Percentiles rank a stretch among this genome's conserved stretches.
Conservation (phyloP, 2,329 filamentous ascomycete genomes). For the Colletotrichum sp. region DNA sequence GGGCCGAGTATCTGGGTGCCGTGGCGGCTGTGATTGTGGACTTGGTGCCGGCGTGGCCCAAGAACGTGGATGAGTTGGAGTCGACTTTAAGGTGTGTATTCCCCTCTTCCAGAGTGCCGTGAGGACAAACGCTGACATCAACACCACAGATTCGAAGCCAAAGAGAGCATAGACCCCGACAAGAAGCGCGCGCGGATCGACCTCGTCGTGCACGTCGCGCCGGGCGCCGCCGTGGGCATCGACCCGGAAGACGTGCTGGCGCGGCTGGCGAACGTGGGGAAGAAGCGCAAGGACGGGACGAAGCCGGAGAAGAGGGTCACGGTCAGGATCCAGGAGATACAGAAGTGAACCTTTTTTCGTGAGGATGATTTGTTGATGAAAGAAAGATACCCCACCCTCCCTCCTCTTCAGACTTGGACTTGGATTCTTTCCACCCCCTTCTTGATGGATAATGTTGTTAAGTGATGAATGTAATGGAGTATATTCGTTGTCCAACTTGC, state of each 20-base stretch:
- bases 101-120: background rate
- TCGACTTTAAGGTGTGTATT: constrained; percentile 45
- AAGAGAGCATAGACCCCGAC: constrained; percentile 26
- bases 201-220: constrained; percentile 39
- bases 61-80: constrained; percentile 34
- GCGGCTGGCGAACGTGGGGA: constrained; percentile 14
- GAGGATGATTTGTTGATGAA: background rate
- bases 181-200: constrained; percentile 38
- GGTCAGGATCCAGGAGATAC: constrained; percentile 15
- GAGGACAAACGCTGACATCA: background rate
- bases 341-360: background rate
- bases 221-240: constrained; percentile 32
- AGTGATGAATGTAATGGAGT: background rate
- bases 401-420: background rate
- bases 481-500: background rate
- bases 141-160: constrained; percentile 26
- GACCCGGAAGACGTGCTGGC: constrained; percentile 34
- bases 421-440: no score
- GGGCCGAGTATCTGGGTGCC: constrained; percentile 59
- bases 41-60: constrained; percentile 47
- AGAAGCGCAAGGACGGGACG: constrained; percentile 20
- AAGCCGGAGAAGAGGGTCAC: constrained; percentile 21
- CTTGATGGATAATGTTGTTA: background rate
- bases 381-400: background rate
- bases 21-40: constrained; percentile 49